A percentile compares a stretch with the other conserved stretches of the same genome.
Conservation (phyloP, 2,329 filamentous ascomycete genomes). For the Penicillium sp. region DNA sequence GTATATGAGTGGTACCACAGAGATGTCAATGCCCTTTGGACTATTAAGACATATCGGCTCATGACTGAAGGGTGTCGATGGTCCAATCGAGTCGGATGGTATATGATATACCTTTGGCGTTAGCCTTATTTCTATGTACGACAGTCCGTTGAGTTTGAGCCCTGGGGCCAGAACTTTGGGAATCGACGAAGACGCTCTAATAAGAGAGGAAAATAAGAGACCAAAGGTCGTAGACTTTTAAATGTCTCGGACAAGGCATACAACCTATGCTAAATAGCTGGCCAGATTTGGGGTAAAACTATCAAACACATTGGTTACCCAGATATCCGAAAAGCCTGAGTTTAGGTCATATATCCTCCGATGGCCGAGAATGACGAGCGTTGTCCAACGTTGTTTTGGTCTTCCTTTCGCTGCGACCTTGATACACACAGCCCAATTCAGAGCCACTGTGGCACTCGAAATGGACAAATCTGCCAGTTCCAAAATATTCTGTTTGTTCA, state of each 20-base stretch:
- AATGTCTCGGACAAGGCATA: not conserved
- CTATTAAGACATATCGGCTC: not conserved
- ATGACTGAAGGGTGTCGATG: not conserved
- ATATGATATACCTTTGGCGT: not conserved
- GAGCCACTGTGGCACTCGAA: not conserved
- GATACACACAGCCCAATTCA: not conserved
- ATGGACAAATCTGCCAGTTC: not conserved
- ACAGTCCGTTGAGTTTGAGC: not conserved
- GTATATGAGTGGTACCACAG: conserved; percentile 5
- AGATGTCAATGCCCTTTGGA: not conserved
- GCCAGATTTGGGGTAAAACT: too few species aligned
- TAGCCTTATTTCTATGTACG: not conserved
- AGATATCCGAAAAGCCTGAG: not conserved
- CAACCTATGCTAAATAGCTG: not conserved
- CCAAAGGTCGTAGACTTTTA: not conserved
- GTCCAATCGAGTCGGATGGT: not conserved
- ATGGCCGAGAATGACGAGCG: not conserved
- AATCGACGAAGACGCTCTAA: not conserved
- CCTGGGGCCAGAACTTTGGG: not conserved
- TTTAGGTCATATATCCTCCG: not conserved
- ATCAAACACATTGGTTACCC: not conserved
- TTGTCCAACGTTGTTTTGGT: not conserved
- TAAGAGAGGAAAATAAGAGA: not conserved
- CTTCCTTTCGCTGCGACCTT: not conserved
- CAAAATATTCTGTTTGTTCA: not conserved